phyloP scores from a whole-genome alignment of 192 early-diverging fungal genomes.

The Haplosporangium gracile region DNA sequence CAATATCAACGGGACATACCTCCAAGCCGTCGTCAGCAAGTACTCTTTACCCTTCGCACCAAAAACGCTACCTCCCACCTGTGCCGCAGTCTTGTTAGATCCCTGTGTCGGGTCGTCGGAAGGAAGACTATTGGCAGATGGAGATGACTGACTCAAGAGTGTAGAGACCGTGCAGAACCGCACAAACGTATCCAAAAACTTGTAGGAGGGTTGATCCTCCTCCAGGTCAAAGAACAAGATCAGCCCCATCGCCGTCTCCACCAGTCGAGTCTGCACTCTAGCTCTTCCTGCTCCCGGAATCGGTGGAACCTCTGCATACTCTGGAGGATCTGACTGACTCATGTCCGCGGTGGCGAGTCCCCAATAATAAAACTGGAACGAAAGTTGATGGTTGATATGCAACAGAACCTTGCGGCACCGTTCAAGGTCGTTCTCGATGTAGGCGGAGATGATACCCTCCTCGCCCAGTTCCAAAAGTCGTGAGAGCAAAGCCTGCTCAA shows the following conservation, averaged over 20 bases:
- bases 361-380: constrained; percentile 21
- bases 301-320: neutral
- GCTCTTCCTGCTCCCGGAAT: constrained; percentile 2
- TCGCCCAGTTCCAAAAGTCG: constrained; percentile 9
- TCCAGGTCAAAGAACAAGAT: constrained; percentile 15
- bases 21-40: neutral
- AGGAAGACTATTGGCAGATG: neutral
- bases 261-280: neutral
- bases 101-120: neutral
- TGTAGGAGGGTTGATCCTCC: neutral
- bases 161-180: constrained; percentile 5
- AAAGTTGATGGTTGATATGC: constrained; percentile 23
- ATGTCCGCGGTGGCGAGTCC: constrained; percentile 1
- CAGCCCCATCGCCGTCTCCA: constrained; percentile 5
- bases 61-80: neutral
- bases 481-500: constrained; percentile 5
- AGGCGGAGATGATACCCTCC: neutral
- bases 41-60: neutral
- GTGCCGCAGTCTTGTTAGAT: neutral
- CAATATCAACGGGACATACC: constrained; percentile 2
- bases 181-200: constrained; percentile 5
- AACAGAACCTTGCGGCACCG: neutral
- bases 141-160: constrained; percentile 5
- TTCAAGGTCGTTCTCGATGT: neutral
- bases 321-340: neutral